Evolutionary conservation across 768 basidiomycete species (phyloP).

Genomic region (Boletus sp.): DNA sequence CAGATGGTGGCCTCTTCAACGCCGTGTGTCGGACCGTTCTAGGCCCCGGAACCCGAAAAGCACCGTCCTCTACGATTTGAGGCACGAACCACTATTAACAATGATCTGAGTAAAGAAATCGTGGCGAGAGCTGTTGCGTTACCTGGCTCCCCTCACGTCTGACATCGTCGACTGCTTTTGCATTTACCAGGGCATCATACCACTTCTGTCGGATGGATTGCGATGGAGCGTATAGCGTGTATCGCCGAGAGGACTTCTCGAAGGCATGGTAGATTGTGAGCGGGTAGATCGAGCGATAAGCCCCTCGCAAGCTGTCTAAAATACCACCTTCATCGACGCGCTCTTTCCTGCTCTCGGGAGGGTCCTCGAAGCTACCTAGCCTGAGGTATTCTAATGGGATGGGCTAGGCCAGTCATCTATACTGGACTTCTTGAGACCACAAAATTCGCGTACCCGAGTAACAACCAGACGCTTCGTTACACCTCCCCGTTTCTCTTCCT

Average conservation of each 20-base stretch:
- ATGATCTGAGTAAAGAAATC: constrained; percentile 8
- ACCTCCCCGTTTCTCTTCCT: constrained; percentile 57
- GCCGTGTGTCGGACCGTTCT: constrained; percentile 31
- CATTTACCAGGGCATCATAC: constrained; percentile 57
- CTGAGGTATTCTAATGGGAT: constrained; percentile 78
- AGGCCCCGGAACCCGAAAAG: constrained; percentile 52
- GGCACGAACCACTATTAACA: constrained; percentile 62
- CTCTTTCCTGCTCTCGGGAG: constrained; percentile 64
- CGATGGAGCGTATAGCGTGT: constrained; percentile 67
- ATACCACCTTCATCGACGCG: constrained; percentile 56
- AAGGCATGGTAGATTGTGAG: constrained; percentile 76
- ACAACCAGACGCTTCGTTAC: constrained; percentile 51
- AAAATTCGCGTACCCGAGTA: constrained; percentile 54
- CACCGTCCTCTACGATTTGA: constrained; percentile 54
- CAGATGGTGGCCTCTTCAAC: constrained; percentile 43
- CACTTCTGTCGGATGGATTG: constrained; percentile 62
- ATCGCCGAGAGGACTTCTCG: constrained; percentile 53
- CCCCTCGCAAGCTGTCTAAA: constrained; percentile 53
- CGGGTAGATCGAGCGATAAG: constrained; percentile 61
- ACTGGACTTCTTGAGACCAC: neutral
- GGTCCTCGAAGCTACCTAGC: constrained; percentile 59
- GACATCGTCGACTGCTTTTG: constrained; percentile 61
- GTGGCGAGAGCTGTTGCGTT: neutral
- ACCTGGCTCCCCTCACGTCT: constrained; percentile 76
- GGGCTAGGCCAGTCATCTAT: constrained; percentile 47